phyloP scores from a whole-genome alignment of 1,139 yeast species.

The Insectozyma bohioensis region DNA sequence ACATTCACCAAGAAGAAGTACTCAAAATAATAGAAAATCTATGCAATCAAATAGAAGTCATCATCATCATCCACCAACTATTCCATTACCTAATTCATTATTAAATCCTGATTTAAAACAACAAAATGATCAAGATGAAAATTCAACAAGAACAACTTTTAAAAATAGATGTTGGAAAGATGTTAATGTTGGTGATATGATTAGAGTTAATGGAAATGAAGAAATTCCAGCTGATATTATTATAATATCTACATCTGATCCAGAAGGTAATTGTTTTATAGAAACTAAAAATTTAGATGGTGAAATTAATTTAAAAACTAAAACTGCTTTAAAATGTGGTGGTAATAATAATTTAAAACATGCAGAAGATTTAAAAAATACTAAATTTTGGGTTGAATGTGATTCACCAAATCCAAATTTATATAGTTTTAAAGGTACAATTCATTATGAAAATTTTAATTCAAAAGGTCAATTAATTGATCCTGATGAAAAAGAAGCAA shows the following conservation, averaged over 20 bases:
- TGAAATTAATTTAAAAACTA: slow-evolving; percentile 87
- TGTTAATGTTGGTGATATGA: slow-evolving; percentile 84
- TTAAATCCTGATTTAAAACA: slow-evolving; percentile 32
- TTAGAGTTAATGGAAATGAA: slow-evolving; percentile 81
- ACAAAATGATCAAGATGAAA: slow-evolving; percentile 18
- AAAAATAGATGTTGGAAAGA: slow-evolving; percentile 69
- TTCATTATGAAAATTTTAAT: slow-evolving; percentile 57
- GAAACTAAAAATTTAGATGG: slow-evolving; percentile 97
- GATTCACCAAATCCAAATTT: slow-evolving; percentile 87
- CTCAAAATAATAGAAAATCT: slow-evolving; percentile 13
- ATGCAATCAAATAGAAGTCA: slow-evolving; percentile 11
- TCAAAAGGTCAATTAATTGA: slow-evolving; percentile 35
- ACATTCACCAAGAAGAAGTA: slow-evolving; percentile 10
- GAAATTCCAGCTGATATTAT: slow-evolving; percentile 93
- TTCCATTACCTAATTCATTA: slow-evolving; percentile 25
- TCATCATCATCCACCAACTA: slow-evolving; percentile 15
- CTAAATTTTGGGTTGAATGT: slow-evolving; percentile 83
- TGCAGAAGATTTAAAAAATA: slow-evolving; percentile 68
- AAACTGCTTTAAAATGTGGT: slow-evolving; percentile 73
- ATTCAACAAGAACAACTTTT: slow-evolving; percentile 12
- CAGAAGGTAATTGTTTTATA: slow-evolving; percentile 87
- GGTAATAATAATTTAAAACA: slow-evolving; percentile 53
- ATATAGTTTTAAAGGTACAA: slow-evolving; percentile 85
- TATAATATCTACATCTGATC: slow-evolving; percentile 76
- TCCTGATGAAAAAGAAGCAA: slow-evolving; percentile 63